Evolutionary conservation across 2,329 filamentous ascomycete species (phyloP).

Genomic region (Plectosphaerella cucumerina): DNA sequence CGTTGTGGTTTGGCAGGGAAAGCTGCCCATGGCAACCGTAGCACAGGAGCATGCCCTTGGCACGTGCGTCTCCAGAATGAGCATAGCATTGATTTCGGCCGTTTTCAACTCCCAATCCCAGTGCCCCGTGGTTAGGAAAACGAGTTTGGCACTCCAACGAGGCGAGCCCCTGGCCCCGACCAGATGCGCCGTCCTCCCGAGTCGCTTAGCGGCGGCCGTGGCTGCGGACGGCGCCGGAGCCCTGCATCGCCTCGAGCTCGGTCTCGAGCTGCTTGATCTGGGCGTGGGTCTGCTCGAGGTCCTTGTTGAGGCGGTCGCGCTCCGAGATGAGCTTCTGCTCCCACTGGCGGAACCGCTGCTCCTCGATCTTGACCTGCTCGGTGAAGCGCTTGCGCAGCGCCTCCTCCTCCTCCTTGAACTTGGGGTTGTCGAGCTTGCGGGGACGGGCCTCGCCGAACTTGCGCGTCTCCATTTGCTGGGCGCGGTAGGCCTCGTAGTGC

Average conservation of each 20-base stretch:
- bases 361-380: conserved; percentile 99
- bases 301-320: conserved; percentile 99
- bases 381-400: conserved; percentile 97
- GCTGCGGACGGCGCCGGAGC: conserved; percentile 76
- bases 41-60: conserved; percentile 10
- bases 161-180: background rate
- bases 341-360: conserved; percentile 98
- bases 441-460: conserved; percentile 98
- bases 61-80: background rate
- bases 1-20: background rate
- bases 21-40: too few species aligned
- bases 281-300: conserved; percentile 95
- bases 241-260: conserved; percentile 92
- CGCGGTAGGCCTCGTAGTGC: conserved; percentile 98
- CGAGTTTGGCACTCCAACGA: conserved; percentile 13
- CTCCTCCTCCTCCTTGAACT: conserved; percentile 99
- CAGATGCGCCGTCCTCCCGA: background rate
- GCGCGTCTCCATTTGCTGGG: conserved; percentile 98
- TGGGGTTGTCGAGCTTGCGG: conserved; percentile 98
- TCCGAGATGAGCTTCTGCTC: conserved; percentile 99
- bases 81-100: background rate
- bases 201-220: conserved; percentile 77
- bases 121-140: conserved; percentile 16
- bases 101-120: conserved; percentile 29
- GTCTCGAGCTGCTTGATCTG: conserved; percentile 87